phyloP scores from a whole-genome alignment of 805 yeast genomes.

The Candida tibetensis region DNA sequence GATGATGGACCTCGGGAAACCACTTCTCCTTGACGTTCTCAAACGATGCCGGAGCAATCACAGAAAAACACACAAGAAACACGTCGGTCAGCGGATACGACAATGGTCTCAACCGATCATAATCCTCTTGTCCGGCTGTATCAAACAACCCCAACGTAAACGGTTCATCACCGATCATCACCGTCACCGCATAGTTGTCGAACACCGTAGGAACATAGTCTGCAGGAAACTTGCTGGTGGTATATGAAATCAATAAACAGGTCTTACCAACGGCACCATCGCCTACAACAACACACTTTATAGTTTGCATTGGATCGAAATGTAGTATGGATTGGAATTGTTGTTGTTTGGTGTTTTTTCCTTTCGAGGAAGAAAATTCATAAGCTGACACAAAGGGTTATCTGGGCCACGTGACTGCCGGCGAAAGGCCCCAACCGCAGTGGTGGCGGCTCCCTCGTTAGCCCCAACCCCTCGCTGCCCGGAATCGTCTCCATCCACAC shows the following conservation, averaged over 20 bases:
- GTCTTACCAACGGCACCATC: constrained; percentile 99
- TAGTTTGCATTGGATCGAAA: constrained; percentile 50
- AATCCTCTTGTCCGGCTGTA: constrained; percentile 99
- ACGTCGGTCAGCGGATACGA: constrained; percentile 97
- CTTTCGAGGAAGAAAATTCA: not conserved
- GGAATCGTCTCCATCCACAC: too few relatives aligned
- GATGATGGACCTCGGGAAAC: constrained; percentile 96
- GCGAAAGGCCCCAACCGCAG: too few relatives aligned
- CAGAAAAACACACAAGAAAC: constrained; percentile 92
- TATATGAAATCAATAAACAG: constrained; percentile 90
- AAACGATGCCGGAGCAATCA: constrained; percentile 94
- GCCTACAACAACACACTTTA: constrained; percentile 97
- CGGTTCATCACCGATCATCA: constrained; percentile 97
- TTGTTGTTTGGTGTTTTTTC: constrained; percentile 8
- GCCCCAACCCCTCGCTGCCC: too few relatives aligned
- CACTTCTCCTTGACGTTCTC: constrained; percentile 98
- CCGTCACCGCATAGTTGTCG: constrained; percentile 92
- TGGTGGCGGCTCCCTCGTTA: too few relatives aligned
- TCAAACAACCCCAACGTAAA: constrained; percentile 96
- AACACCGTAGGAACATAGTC: constrained; percentile 99
- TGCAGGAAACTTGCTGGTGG: constrained; percentile 95
- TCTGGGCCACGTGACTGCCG: not conserved
- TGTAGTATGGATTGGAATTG: too few relatives aligned
- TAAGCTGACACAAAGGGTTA: not conserved
- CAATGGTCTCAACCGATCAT: constrained; percentile 94